A percentile compares a stretch with the other conserved stretches of the same genome.
Conservation (phyloP, 192 early-diverging fungal species). For the Coemansia sp. region DNA sequence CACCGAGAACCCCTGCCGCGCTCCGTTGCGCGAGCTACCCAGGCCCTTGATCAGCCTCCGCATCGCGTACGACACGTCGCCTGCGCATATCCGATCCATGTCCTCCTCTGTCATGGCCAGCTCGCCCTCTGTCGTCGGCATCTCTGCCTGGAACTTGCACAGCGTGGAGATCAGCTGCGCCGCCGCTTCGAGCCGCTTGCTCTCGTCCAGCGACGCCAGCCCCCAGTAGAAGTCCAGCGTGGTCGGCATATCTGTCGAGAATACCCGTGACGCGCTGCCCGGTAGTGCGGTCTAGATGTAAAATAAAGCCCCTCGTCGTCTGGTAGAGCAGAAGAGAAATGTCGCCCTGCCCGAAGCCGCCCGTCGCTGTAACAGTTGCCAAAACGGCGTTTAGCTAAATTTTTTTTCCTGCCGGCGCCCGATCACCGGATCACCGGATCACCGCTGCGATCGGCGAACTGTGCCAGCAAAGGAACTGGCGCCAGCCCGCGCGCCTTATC, state of each 20-base stretch:
- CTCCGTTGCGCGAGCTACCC: conserved; percentile 75
- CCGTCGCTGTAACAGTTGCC: no score
- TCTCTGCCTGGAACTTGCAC: conserved; percentile 49
- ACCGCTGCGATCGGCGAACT: no score
- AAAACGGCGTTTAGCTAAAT: no score
- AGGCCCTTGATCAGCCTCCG: conserved; percentile 86
- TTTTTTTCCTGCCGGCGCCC: no score
- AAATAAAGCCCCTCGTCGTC: no score
- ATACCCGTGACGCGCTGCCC: no score
- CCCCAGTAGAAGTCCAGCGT: conserved; percentile 71
- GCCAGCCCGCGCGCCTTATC: not conserved
- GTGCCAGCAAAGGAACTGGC: no score
- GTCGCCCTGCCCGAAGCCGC: no score
- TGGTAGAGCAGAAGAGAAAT: no score
- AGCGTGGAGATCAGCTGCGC: conserved; percentile 55
- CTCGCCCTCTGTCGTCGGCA: conserved; percentile 9
- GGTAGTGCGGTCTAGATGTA: no score
- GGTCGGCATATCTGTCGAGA: conserved; percentile 15
- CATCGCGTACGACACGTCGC: conserved; percentile 81
- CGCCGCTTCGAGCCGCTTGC: conserved; percentile 60
- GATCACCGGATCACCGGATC: no score
- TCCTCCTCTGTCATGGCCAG: conserved; percentile 55
- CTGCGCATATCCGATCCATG: conserved; percentile 60
- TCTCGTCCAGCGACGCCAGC: conserved; percentile 69
- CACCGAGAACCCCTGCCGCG: conserved; percentile 93